Evolutionary conservation across 139 green algal species (phyloP).

Genomic region (Pleodorina starrii): DNA sequence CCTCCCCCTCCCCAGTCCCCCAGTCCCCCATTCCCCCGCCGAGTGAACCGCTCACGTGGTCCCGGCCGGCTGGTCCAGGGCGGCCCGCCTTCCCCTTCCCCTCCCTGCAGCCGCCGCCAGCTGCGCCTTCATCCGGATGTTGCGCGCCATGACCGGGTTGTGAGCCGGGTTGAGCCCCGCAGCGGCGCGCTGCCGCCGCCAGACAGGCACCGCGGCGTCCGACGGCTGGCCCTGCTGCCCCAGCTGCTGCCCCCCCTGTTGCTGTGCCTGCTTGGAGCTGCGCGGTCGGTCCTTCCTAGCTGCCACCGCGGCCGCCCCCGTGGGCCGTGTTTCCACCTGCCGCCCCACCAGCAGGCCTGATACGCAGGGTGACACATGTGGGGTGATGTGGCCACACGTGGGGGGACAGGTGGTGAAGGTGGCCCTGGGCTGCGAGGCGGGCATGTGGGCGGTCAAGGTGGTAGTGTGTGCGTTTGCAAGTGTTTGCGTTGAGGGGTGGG

Average conservation of each 20-base stretch:
- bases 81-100: too few species aligned
- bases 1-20: too few species aligned
- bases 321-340: not conserved
- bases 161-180: conserved; percentile 14
- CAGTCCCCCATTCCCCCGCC: too few species aligned
- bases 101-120: conserved; percentile 10
- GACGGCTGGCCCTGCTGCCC: not conserved
- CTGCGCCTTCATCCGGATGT: conserved; percentile 40
- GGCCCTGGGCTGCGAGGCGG: too few species aligned
- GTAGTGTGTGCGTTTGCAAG: too few species aligned
- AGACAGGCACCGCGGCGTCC: not conserved
- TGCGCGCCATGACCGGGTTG: conserved; percentile 45
- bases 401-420: too few species aligned
- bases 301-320: not conserved
- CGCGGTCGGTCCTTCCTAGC: not conserved
- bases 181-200: not conserved
- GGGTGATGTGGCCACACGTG: too few species aligned
- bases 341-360: conserved; percentile 11
- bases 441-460: too few species aligned
- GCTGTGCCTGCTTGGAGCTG: not conserved
- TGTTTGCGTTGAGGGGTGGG: too few species aligned
- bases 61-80: too few species aligned
- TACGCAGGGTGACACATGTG: not conserved
- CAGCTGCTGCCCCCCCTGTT: not conserved
- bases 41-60: too few species aligned